Evolutionary conservation across 2,329 filamentous ascomycete species (phyloP).

Genomic region (Penicillium psychrosexuale): DNA sequence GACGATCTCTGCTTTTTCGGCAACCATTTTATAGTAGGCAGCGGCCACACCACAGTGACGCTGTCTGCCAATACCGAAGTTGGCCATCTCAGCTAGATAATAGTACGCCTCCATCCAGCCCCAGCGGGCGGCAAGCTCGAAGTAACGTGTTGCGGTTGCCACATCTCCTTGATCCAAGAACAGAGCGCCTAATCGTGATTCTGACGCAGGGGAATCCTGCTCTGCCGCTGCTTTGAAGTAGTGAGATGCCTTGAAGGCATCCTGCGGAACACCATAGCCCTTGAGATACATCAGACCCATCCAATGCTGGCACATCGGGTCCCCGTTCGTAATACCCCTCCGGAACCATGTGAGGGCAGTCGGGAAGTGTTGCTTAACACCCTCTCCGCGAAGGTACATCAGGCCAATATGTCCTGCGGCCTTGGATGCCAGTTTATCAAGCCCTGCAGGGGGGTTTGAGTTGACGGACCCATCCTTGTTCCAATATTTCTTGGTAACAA

Average conservation of each 20-base stretch:
- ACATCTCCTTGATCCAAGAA: slow-evolving; percentile 88
- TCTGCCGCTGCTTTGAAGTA: slow-evolving; percentile 77
- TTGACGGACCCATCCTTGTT: slow-evolving; percentile 69
- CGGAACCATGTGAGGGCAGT: slow-evolving; percentile 80
- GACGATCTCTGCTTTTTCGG: slow-evolving; percentile 68
- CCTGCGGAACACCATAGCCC: slow-evolving; percentile 68
- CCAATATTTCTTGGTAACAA: slow-evolving; percentile 80
- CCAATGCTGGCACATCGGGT: slow-evolving; percentile 80
- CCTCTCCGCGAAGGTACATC: slow-evolving; percentile 87
- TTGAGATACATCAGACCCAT: slow-evolving; percentile 80
- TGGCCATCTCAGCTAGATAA: slow-evolving; percentile 83
- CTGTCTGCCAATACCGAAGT: slow-evolving; percentile 76
- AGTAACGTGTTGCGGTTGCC: slow-evolving; percentile 76
- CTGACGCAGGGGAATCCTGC: slow-evolving; percentile 73
- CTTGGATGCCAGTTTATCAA: slow-evolving; percentile 77
- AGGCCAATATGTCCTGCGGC: slow-evolving; percentile 82
- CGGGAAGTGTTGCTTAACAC: slow-evolving; percentile 72
- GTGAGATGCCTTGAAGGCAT: slow-evolving; percentile 69
- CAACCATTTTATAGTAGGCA: slow-evolving; percentile 77
- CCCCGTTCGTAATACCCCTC: slow-evolving; percentile 69
- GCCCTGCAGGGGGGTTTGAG: slow-evolving; percentile 64
- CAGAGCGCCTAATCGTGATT: slow-evolving; percentile 77
- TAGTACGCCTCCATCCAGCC: slow-evolving; percentile 87
- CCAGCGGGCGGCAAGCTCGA: slow-evolving; percentile 79
- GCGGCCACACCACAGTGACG: slow-evolving; percentile 73